Percentiles rank a stretch among this genome's conserved stretches.
These are phyloP conservation scores for Fraxinus floribunda DNA, from an alignment of 305 asterid genomes.

Conservation along the genomic window DNA sequence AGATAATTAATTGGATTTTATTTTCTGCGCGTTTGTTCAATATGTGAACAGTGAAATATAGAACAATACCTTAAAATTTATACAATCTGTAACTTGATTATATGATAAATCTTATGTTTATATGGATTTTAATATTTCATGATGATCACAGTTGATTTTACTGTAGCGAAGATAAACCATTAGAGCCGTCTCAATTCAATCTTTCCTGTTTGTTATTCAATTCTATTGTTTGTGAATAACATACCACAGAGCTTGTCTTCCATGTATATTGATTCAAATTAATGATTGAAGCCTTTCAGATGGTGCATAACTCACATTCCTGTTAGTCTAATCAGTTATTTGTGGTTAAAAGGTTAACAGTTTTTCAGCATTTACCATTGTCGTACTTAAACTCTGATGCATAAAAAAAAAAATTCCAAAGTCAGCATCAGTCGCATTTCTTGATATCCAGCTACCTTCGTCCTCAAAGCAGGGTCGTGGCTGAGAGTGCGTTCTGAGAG, in stretches of 20 bases:
- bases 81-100: not conserved
- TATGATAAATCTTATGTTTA: not conserved
- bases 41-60: not conserved
- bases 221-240: not conserved
- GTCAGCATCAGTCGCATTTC: not conserved
- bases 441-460: not conserved
- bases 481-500: not conserved
- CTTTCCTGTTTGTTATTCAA: not conserved
- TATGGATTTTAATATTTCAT: not conserved
- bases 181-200: not conserved
- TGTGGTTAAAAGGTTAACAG: not conserved
- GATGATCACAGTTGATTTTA: not conserved
- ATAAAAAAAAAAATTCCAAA: not conserved
- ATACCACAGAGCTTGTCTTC: not conserved
- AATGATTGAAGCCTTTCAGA: not conserved
- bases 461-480: not conserved
- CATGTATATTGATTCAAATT: not conserved
- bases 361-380: not conserved
- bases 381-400: not conserved
- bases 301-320: not conserved
- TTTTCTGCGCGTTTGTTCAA: not conserved
- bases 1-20: conserved; percentile 20
- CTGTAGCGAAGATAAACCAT: not conserved
- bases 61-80: not conserved
- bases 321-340: not conserved